These are phyloP conservation scores for Kwoniella botswanensis DNA, from an alignment of 768 basidiomycete genomes.

Conservation along the genomic window DNA sequence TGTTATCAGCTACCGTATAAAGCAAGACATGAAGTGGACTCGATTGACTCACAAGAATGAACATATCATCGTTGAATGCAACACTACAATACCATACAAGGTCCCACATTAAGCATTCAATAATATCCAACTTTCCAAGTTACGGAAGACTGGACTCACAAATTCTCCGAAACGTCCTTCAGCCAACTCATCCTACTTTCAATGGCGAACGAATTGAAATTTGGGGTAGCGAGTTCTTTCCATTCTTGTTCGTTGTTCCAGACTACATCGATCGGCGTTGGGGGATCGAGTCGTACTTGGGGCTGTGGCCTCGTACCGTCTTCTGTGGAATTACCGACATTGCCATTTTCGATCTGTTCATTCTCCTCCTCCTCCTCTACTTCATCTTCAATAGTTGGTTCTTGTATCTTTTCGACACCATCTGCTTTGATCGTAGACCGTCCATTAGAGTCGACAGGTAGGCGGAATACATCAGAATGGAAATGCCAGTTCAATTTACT, in stretches of 20 bases:
- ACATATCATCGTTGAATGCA: conserved; percentile 57
- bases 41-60: conserved; percentile 41
- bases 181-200: conserved; percentile 50
- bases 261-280: conserved; percentile 1
- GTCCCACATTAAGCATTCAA: too few relatives aligned
- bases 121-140: too few relatives aligned
- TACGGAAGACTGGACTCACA: conserved; percentile 32
- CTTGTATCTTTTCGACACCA: conserved; percentile 2
- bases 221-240: conserved; percentile 42
- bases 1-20: too few relatives aligned
- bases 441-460: conserved; percentile 22
- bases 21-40: too few relatives aligned
- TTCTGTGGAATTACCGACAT: not conserved
- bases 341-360: conserved; percentile 2
- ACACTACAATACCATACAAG: conserved; percentile 25
- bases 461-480: conserved; percentile 49
- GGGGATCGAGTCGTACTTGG: conserved; percentile 1
- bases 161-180: conserved; percentile 45
- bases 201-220: conserved; percentile 55
- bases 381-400: not conserved
- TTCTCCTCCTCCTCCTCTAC: not conserved
- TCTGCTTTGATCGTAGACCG: not conserved
- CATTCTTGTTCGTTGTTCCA: conserved; percentile 39
- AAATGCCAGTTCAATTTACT: conserved; percentile 50
- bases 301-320: not conserved